These are phyloP conservation scores for Conringia planisiliqua DNA, from an alignment of 345 rosid species.

Conservation along the genomic window DNA sequence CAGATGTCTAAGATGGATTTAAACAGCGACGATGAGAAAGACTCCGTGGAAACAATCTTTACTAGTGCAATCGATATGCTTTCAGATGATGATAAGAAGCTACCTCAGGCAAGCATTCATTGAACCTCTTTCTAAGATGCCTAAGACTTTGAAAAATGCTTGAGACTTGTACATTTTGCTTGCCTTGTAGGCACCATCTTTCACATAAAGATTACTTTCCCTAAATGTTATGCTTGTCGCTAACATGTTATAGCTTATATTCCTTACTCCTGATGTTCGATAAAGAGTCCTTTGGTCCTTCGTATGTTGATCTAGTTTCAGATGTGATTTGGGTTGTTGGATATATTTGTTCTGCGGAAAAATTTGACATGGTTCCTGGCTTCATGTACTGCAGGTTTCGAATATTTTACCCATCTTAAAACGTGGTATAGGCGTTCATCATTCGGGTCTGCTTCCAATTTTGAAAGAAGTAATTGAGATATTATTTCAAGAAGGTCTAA, in stretches of 20 bases:
- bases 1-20: slow-evolving; percentile 99
- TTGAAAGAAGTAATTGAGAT: slow-evolving; percentile 98
- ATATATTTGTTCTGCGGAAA: background rate
- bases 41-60: slow-evolving; percentile 69
- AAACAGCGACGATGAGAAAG: slow-evolving; percentile 87
- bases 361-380: slow-evolving; percentile 16
- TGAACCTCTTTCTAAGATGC: slow-evolving; percentile 18
- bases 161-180: background rate
- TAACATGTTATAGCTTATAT: background rate
- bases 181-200: background rate
- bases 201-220: background rate
- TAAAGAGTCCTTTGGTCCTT: background rate
- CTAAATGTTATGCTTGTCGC: background rate
- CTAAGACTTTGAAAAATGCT: background rate
- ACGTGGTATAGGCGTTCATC: slow-evolving; percentile 99
- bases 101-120: slow-evolving; percentile 84
- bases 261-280: background rate
- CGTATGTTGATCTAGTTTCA: background rate
- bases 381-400: slow-evolving; percentile 58
- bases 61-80: slow-evolving; percentile 99
- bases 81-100: slow-evolving; percentile 96
- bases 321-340: background rate
- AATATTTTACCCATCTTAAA: slow-evolving; percentile 92
- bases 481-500: slow-evolving; percentile 95
- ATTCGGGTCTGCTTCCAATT: slow-evolving; percentile 98